phyloP scores from a whole-genome alignment of 257 asterid species.

The Salvia splendens region DNA sequence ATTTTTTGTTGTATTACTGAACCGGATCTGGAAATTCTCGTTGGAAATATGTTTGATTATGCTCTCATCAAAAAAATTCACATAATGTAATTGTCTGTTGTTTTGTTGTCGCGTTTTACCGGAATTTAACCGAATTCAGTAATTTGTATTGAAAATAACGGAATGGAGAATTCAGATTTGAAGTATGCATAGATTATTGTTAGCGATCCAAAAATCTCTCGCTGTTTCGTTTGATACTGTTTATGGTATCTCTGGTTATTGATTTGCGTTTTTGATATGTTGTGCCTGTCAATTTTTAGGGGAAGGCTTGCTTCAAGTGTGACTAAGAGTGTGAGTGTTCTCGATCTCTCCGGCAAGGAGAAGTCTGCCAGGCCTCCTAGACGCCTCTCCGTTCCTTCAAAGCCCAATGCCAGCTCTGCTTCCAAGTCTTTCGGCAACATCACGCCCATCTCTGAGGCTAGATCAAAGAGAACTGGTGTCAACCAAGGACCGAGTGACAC shows the following conservation, averaged over 20 bases:
- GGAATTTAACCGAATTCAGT: neutral
- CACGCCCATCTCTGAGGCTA: conserved; percentile 82
- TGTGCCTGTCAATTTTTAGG: conserved; percentile 40
- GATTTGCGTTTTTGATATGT: neutral
- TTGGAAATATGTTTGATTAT: neutral
- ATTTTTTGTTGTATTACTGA: no score
- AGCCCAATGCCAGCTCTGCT: conserved; percentile 63
- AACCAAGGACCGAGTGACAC: conserved; percentile 57
- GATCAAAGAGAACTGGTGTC: conserved; percentile 47
- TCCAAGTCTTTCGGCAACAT: conserved; percentile 50
- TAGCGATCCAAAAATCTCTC: neutral
- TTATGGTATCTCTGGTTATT: neutral
- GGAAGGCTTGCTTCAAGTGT: conserved; percentile 55
- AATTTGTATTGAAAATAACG: neutral
- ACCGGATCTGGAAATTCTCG: no score
- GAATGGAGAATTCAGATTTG: neutral
- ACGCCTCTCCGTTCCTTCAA: conserved; percentile 77
- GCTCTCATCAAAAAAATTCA: neutral
- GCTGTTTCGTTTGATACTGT: neutral
- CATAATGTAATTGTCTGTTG: neutral
- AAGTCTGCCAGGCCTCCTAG: conserved; percentile 84
- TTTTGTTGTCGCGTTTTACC: neutral
- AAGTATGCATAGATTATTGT: neutral
- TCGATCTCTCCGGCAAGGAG: conserved; percentile 77
- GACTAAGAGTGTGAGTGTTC: conserved; percentile 73